phyloP scores from a whole-genome alignment of 164 flowering plant species.

The Umbilicus rupestris region DNA sequence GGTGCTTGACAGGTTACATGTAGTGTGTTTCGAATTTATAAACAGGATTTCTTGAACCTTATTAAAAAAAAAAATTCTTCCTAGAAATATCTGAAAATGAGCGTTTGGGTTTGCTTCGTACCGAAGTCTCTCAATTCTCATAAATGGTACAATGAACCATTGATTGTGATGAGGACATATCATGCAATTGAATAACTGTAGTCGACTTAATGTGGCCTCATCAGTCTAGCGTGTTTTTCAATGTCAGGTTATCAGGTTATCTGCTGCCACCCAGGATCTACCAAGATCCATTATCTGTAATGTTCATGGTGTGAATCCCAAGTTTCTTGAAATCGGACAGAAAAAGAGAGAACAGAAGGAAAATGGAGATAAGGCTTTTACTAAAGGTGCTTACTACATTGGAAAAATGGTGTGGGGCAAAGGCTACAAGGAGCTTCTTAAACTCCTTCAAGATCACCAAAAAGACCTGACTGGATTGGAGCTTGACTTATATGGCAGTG shows the following conservation, averaged over 20 bases:
- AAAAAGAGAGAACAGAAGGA: conserved; percentile 47
- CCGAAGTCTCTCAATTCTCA: too few species aligned
- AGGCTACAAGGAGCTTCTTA: conserved; percentile 81
- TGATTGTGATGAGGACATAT: not conserved
- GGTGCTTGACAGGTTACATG: not conserved
- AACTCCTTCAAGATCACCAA: conserved; percentile 59
- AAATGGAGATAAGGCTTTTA: conserved; percentile 39
- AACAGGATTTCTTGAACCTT: too few species aligned
- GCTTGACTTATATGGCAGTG: conserved; percentile 81
- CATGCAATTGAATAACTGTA: too few species aligned
- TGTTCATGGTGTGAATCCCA: conserved; percentile 95
- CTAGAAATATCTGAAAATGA: too few species aligned
- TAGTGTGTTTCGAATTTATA: not conserved
- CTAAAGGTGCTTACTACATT: conserved; percentile 78
- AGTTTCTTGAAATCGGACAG: conserved; percentile 73
- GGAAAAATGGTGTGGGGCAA: conserved; percentile 98
- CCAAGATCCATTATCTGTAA: conserved; percentile 81
- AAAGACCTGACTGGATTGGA: conserved; percentile 60
- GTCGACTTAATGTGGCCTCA: not conserved
- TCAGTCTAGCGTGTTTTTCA: not conserved
- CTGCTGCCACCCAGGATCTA: conserved; percentile 95
- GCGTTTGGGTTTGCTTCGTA: too few species aligned
- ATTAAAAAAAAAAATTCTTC: too few species aligned
- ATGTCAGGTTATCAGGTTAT: conserved; percentile 75
- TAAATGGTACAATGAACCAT: not conserved